Base-by-base conservation (phyloP, 129 eudicot genomes). In the Artemisia annua region DNA sequence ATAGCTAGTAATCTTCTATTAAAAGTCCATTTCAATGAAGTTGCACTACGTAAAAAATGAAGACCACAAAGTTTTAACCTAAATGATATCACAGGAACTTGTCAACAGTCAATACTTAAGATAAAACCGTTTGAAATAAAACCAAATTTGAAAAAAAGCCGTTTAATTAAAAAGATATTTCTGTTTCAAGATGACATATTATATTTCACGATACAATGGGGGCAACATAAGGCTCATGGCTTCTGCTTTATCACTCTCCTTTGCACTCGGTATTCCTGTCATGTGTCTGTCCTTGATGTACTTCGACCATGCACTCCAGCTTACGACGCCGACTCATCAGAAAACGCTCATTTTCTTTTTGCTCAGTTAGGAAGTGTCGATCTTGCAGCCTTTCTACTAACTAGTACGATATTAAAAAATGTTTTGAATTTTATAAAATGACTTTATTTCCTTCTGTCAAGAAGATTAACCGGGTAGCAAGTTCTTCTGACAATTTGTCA, bases 231-330 rank as follows among this genome's bases (percentile, higher is more conserved):
- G 26, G 26, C 26, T 24, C 26, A 24, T 93, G 28, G 85, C 91
- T 69, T 70, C 94, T 14, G 75, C 71, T 1, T 78, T 87, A 10
- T 73, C 89, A 39, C 87, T 92, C 6, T 64, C 85, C 20, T 80
- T 89, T 43, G 70, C 94, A 11, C 56, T 92, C 3, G 96, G 98
- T 14, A 78, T 89, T 62, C 98, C 96, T 1, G 22, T 79, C 4
- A 81, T 84, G 44, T 75, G 96, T 68, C 68, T 92, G 19, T 71
- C 83, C 5, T 75, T 89, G 83, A 92, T 92, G 94, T 89, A 85
- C 76, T 89, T 85, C 80, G 98, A 60, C 88, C 96, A 10, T 92
- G 98, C 54, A 87, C 87, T 7, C 94, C 98, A 0, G 85, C 96
- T 39, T 85, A 79, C 3, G 94, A 75, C 17, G 87, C 82, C 63